Percentiles rank a stretch among this genome's conserved stretches.
Conservation (phyloP, 2,329 filamentous ascomycete species). For the Metarhizium sp. region DNA sequence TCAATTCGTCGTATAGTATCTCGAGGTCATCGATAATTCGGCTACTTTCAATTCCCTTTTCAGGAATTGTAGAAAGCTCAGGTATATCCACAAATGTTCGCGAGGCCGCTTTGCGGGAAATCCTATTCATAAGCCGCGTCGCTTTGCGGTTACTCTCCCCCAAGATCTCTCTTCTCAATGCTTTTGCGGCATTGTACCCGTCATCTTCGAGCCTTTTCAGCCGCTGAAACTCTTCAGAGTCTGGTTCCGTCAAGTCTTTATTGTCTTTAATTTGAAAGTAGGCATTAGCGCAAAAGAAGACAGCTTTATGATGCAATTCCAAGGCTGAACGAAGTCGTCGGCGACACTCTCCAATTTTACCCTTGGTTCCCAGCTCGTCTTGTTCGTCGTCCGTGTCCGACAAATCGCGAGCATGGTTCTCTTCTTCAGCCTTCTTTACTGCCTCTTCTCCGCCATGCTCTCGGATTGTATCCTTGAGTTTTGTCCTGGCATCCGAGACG, state of each 20-base stretch:
- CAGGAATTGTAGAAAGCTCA: constrained; percentile 38
- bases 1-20: constrained; percentile 54
- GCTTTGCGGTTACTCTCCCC: constrained; percentile 33
- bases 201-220: constrained; percentile 63
- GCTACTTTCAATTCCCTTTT: constrained; percentile 64
- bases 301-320: constrained; percentile 71
- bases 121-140: constrained; percentile 46
- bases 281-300: constrained; percentile 78
- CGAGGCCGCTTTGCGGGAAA: constrained; percentile 42
- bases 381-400: constrained; percentile 25
- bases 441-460: constrained; percentile 9
- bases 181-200: constrained; percentile 70
- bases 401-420: constrained; percentile 5
- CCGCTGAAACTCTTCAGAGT: constrained; percentile 55
- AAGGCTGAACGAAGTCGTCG: constrained; percentile 61
- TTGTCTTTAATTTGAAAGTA: constrained; percentile 77
- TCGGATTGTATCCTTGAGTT: constrained; percentile 43
- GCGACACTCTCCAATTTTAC: constrained; percentile 47
- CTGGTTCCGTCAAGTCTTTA: constrained; percentile 49
- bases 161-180: constrained; percentile 70
- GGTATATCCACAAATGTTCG: constrained; percentile 55
- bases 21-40: constrained; percentile 58
- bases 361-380: constrained; percentile 22
- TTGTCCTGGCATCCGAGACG: constrained; percentile 55
- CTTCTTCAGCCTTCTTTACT: constrained; percentile 1